Evolutionary conservation across 1,284 basidiomycete species (phyloP), one percentile per base, ranked within the genome.

Genomic region (Rhodofomes roseus): DNA sequence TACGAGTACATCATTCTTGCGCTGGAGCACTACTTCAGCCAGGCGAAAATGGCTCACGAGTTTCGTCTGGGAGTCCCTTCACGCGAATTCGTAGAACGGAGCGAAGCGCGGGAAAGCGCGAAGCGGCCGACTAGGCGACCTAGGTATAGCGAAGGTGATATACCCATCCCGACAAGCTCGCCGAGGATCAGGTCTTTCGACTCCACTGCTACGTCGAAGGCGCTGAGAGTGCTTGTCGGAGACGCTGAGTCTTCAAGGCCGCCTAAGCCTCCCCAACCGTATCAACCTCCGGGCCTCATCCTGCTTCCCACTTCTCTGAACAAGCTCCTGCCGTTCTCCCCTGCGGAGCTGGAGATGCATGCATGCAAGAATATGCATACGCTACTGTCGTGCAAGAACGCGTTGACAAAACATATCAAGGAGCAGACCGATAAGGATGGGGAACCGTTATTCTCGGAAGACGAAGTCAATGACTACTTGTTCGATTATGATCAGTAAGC

Each of bases 401-500:
- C 86, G 1, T 72, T 91, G 9, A 68, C 65, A n/a, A 80, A 82
- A 44, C 84, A 75, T 66, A 67, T 87, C 29, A 66, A 61, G 34
- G 74, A 76, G 2, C 74, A 79, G 44, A 67, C 69, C 18, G 80
- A 77, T 54, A 71, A 76, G 55, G 65, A 75, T 12, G 80, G 81
- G 9, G 67, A 69, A 52, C 68, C 70, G 55, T 55, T 78, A 20
- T 65, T 81, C 4, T 70, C 70, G 20, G 77, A 81, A 4, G 70
- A 75, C 16, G 76, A 80, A 61, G 77, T 89, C 46, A 75, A 80
- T 16, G 79, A 85, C 34, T 70, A 77, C 12, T 65, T 90, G 12
- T 89, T 85, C 84, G 80, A 84, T 41, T 91, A 90, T 65, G 86
- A 89, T 62, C 79, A 80, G 88, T 89, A 71, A 60, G 83, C 61